Conservation (phyloP, 768 basidiomycete species). For the Lactifluus echinatus region DNA sequence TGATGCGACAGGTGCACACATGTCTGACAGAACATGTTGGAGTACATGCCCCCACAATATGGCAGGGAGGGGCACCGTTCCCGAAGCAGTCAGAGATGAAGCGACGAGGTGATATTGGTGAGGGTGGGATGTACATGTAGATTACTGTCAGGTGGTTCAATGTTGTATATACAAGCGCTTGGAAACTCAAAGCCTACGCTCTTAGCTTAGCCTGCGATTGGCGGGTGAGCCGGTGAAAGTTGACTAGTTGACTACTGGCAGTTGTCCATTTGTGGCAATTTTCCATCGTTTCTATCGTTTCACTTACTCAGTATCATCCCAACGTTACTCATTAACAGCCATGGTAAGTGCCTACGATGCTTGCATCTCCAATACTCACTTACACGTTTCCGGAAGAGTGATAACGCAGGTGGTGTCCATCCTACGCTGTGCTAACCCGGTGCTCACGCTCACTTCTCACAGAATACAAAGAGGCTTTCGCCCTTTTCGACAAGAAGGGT, state of each 20-base stretch:
- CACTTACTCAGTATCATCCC: not conserved
- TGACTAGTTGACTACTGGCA: no score
- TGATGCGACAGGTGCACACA: conserved; percentile 11
- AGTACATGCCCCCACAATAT: not conserved
- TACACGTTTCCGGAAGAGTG: conserved; percentile 30
- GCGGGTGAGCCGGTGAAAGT: no score
- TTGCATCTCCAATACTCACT: not conserved
- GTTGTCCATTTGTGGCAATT: not conserved
- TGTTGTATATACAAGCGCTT: not conserved
- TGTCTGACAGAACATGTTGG: conserved; percentile 3
- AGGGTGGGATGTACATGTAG: conserved; percentile 23
- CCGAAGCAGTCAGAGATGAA: not conserved
- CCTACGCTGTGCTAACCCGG: not conserved
- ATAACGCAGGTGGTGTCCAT: conserved; percentile 39
- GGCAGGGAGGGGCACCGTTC: conserved; percentile 5
- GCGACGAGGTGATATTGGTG: conserved; percentile 15
- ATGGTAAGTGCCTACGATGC: conserved; percentile 10
- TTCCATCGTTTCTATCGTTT: not conserved
- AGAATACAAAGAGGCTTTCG: conserved; percentile 97
- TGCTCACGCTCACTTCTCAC: not conserved
- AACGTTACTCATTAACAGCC: not conserved
- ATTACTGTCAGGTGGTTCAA: not conserved
- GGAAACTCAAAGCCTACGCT: not conserved
- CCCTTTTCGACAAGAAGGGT: conserved; percentile 96
- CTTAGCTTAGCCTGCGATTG: no score